These are phyloP conservation scores for Toxicodendron radicans DNA, from an alignment of 345 rosid genomes.

Conservation along the genomic window DNA sequence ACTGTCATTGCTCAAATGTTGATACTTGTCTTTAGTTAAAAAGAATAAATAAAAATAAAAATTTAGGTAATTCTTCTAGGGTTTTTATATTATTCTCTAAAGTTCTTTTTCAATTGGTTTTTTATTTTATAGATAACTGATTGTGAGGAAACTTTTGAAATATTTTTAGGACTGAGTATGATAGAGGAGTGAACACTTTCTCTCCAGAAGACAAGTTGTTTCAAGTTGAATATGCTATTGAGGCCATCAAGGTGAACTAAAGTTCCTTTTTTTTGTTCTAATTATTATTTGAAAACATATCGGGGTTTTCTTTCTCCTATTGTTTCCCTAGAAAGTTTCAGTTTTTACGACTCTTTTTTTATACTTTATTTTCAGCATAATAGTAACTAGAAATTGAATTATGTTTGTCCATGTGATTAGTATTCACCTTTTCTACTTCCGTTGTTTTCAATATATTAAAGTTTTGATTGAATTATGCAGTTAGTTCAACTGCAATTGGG, in stretches of 20 bases:
- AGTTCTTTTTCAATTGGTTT: neutral
- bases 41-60: too few species aligned
- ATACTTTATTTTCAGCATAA: neutral
- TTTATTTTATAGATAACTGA: neutral
- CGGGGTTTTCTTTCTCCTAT: too few species aligned
- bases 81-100: neutral
- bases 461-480: constrained; percentile 37
- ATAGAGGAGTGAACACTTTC: constrained; percentile 98
- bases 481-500: constrained; percentile 97
- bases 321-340: neutral
- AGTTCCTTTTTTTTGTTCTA: neutral
- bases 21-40: too few species aligned
- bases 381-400: neutral
- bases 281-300: too few species aligned
- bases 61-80: constrained; percentile 42
- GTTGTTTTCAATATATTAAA: neutral
- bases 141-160: neutral
- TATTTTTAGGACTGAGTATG: constrained; percentile 86
- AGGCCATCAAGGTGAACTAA: constrained; percentile 83
- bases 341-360: too few species aligned
- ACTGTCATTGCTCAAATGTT: too few species aligned
- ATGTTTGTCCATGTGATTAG: neutral
- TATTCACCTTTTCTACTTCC: neutral
- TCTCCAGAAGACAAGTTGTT: constrained; percentile 95
- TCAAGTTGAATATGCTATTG: constrained; percentile 98